phyloP scores from a whole-genome alignment of 345 rosid genomes.

The Linum usitatissimum region DNA sequence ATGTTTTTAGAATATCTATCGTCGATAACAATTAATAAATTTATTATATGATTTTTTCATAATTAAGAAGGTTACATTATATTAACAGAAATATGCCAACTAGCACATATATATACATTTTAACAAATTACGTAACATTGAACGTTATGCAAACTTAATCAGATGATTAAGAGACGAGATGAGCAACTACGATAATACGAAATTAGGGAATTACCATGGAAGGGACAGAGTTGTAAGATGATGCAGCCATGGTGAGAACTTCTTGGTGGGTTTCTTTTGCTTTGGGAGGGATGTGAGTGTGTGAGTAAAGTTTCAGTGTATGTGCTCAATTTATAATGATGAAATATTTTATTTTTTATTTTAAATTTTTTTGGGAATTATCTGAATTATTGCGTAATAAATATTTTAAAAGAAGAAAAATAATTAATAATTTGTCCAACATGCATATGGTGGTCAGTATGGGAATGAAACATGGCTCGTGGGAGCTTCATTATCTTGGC shows the following conservation, averaged over 20 bases:
- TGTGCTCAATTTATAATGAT: conserved; percentile 30
- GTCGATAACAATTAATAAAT: background rate
- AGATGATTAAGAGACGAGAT: background rate
- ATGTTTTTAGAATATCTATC: background rate
- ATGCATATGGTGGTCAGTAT: conserved; percentile 12
- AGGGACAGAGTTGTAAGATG: conserved; percentile 74
- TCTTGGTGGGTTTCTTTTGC: background rate
- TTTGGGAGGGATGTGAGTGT: background rate
- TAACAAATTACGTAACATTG: no score
- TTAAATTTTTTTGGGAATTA: background rate
- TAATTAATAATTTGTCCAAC: background rate
- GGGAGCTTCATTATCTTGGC: conserved; percentile 28
- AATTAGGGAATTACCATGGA: conserved; percentile 48
- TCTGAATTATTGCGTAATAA: background rate
- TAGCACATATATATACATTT: no score
- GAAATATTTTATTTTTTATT: conserved; percentile 2
- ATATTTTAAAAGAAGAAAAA: background rate
- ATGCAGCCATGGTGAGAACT: conserved; percentile 76
- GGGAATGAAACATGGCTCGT: conserved; percentile 22
- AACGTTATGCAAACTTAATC: background rate
- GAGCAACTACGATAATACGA: background rate
- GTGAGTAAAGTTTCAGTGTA: conserved; percentile 28
- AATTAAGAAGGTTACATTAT: no score
- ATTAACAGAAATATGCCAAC: no score
- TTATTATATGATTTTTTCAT: background rate